phyloP scores from a whole-genome alignment of 2,329 filamentous ascomycete species.

The Harringtonia lauricola region DNA sequence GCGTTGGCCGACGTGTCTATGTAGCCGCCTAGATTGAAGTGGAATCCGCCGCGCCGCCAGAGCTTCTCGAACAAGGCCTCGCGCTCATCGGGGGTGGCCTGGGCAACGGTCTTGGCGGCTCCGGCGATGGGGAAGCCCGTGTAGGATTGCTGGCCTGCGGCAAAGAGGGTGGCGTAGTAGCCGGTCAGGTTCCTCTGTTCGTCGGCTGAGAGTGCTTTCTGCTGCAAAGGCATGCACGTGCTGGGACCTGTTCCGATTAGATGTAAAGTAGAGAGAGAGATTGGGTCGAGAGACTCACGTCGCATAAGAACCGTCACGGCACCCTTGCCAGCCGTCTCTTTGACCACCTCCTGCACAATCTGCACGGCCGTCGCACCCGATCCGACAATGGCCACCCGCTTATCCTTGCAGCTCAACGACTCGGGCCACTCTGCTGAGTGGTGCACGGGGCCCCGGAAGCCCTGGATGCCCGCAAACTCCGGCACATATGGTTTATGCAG shows the following conservation, averaged over 20 bases:
- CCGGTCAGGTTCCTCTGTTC: constrained; percentile 30
- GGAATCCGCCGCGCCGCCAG: constrained; percentile 19
- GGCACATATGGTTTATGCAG: constrained; percentile 31
- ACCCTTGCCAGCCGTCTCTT: constrained; percentile 39
- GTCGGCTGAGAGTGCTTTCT: constrained; percentile 30
- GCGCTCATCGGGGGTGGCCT: constrained; percentile 27
- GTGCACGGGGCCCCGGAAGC: constrained; percentile 7
- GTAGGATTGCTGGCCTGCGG: constrained; percentile 30
- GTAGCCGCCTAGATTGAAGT: constrained; percentile 6
- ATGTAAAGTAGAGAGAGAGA: too few relatives aligned
- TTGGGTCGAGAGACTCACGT: too few relatives aligned
- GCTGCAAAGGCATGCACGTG: constrained; percentile 45
- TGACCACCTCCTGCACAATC: constrained; percentile 17
- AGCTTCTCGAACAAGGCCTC: constrained; percentile 30
- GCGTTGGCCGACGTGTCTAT: constrained; percentile 16
- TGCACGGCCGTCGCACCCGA: constrained; percentile 13
- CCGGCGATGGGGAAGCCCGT: constrained; percentile 39
- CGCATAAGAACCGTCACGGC: too few relatives aligned
- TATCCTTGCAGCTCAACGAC: constrained; percentile 4
- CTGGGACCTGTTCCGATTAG: too few relatives aligned
- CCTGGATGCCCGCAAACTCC: constrained; percentile 14
- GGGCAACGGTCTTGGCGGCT: constrained; percentile 31
- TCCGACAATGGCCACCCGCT: constrained; percentile 13
- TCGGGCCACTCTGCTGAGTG: constrained; percentile 11
- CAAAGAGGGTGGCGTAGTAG: constrained; percentile 29